These are phyloP conservation scores for Yarrowia deformans DNA, from an alignment of 805 yeast genomes.

Conservation along the genomic window DNA sequence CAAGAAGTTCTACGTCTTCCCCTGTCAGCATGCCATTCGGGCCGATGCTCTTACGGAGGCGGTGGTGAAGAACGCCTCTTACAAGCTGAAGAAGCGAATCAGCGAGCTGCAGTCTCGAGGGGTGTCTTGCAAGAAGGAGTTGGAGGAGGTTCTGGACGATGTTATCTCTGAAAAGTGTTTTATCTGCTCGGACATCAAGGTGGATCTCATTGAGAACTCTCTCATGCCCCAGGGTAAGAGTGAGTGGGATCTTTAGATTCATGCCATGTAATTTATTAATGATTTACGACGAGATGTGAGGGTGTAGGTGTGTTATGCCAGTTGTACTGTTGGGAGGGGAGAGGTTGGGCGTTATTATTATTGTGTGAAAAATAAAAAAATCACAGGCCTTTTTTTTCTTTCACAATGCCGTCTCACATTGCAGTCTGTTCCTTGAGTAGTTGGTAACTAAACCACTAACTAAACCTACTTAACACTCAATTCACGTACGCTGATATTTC, in stretches of 20 bases:
- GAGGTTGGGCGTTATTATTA: too few species aligned
- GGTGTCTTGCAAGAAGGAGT: slow-evolving; percentile 44
- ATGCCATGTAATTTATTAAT: slow-evolving; percentile 31
- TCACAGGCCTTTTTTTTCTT: too few species aligned
- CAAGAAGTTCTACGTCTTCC: slow-evolving; percentile 79
- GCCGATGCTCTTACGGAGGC: slow-evolving; percentile 79
- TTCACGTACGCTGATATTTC: too few species aligned
- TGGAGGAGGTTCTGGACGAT: slow-evolving; percentile 53
- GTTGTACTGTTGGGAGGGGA: too few species aligned
- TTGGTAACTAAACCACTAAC: too few species aligned
- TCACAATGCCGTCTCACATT: too few species aligned
- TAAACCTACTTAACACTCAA: too few species aligned
- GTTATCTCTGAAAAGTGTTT: slow-evolving; percentile 71
- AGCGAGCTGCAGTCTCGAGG: slow-evolving; percentile 56
- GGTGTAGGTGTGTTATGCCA: too few species aligned
- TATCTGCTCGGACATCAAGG: slow-evolving; percentile 78
- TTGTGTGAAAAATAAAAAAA: too few species aligned
- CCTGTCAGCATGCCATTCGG: slow-evolving; percentile 90
- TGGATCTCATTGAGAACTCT: slow-evolving; percentile 73
- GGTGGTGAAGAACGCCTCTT: slow-evolving; percentile 69
- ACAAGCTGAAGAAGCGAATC: slow-evolving; percentile 67
- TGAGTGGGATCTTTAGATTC: slow-evolving; percentile 18
- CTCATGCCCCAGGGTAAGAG: slow-evolving; percentile 49
- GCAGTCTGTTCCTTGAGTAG: too few species aligned
- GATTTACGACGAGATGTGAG: slow-evolving; percentile 10